A percentile compares a stretch with the other conserved stretches of the same genome.
Conservation (phyloP, 306 rosid genomes). For the Prunus fruticosa region DNA sequence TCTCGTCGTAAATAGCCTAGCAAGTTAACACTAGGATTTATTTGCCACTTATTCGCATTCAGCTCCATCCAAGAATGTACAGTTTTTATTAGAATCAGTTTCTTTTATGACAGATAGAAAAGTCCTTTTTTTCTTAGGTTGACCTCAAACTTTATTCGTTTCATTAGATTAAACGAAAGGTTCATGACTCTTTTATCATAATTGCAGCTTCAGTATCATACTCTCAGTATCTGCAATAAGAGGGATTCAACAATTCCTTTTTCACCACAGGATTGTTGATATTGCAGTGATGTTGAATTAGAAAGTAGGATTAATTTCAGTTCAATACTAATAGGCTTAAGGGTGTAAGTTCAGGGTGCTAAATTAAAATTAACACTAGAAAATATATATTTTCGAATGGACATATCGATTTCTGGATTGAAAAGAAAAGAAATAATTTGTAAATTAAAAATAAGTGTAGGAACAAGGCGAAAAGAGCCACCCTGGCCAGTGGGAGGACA, state of each 20-base stretch:
- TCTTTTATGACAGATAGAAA: neutral
- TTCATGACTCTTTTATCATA: neutral
- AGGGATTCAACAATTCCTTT: neutral
- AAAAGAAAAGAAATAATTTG: neutral
- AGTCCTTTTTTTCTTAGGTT: neutral
- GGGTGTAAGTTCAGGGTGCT: too few species aligned
- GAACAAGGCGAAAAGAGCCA: neutral
- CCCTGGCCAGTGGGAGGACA: too few species aligned
- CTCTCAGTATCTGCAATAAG: neutral
- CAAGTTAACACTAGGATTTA: slow-evolving; percentile 24
- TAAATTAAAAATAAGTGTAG: too few species aligned
- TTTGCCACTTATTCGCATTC: slow-evolving; percentile 21
- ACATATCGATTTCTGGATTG: neutral
- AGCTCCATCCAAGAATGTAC: slow-evolving; percentile 14
- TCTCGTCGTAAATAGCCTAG: slow-evolving; percentile 31
- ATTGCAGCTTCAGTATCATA: too few species aligned
- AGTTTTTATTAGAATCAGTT: slow-evolving; percentile 14
- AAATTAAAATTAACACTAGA: too few species aligned
- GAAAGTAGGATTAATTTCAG: too few species aligned
- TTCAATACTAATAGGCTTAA: too few species aligned
- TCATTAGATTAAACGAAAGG: neutral
- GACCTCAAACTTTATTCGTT: neutral
- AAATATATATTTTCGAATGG: neutral
- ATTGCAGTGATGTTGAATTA: neutral
- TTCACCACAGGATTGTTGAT: neutral